Evolutionary conservation across 2,329 filamentous ascomycete genomes (phyloP).

Genomic region (Phaeosphaeria sp.): DNA sequence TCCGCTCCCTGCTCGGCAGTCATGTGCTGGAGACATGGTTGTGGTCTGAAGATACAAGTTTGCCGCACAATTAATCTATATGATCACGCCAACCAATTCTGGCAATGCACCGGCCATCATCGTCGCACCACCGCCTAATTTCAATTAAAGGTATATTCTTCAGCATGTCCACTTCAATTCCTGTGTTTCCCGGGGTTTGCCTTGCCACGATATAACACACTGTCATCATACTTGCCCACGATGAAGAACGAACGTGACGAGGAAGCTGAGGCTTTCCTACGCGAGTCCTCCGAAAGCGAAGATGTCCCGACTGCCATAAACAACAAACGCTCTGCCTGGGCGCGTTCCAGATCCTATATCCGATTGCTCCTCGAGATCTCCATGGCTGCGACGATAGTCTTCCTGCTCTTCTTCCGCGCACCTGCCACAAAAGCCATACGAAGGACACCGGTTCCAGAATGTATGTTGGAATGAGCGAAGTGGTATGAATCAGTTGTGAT

Average conservation of each 20-base stretch:
- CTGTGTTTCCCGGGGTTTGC: background rate
- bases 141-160: constrained; percentile 1
- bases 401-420: constrained; percentile 17
- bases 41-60: background rate
- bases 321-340: constrained; percentile 1
- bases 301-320: background rate
- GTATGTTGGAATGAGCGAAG: constrained; percentile 6
- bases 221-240: background rate
- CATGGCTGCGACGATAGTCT: constrained; percentile 17
- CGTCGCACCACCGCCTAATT: constrained; percentile 2
- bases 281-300: constrained; percentile 3
- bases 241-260: constrained; percentile 13
- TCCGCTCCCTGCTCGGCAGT: background rate
- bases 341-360: constrained; percentile 7
- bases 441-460: constrained; percentile 24
- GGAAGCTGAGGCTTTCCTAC: constrained; percentile 19
- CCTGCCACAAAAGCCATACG: constrained; percentile 8
- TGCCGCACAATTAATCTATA: constrained; percentile 2
- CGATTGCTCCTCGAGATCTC: constrained; percentile 18
- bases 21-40: background rate
- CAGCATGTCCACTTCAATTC: background rate
- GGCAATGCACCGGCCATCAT: background rate
- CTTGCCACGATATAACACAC: background rate
- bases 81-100: constrained; percentile 1
- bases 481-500: background rate